Conservation (phyloP, 1,284 basidiomycete genomes). For the Trichosporon ovoides region DNA sequence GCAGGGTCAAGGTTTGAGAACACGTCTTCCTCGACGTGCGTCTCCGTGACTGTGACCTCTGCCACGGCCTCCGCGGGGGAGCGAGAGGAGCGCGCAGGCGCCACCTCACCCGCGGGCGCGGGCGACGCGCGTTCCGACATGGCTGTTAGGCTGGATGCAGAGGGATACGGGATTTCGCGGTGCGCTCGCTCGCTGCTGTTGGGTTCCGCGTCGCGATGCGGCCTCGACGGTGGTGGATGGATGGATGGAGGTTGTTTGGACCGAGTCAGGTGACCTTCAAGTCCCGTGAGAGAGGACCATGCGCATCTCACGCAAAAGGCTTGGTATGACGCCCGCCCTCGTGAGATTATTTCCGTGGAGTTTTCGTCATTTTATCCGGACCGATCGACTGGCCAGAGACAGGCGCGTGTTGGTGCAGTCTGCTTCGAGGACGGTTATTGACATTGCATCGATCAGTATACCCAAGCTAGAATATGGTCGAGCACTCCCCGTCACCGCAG, state of each 20-base stretch:
- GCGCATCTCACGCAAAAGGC: neutral
- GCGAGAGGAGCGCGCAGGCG: too few relatives aligned
- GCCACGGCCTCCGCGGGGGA: neutral
- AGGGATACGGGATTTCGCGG: too few relatives aligned
- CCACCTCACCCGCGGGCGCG: neutral
- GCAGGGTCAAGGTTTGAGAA: conserved; percentile 25
- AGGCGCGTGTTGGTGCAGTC: too few relatives aligned
- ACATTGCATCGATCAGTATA: neutral
- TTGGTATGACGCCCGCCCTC: neutral
- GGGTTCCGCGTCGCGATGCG: too few relatives aligned
- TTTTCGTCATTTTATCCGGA: neutral
- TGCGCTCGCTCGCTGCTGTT: too few relatives aligned
- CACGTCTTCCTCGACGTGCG: too few relatives aligned
- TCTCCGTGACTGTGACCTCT: too few relatives aligned
- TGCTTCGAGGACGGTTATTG: too few relatives aligned
- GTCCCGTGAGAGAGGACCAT: neutral
- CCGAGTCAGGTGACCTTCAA: conserved; percentile 11
- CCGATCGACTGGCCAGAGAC: too few relatives aligned
- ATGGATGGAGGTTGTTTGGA: neutral
- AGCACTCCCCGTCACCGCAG: conserved; percentile 27
- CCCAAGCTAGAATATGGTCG: conserved; percentile 31
- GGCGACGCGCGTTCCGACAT: neutral
- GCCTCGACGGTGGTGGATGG: neutral
- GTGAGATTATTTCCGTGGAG: neutral
- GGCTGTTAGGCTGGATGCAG: neutral